Evolutionary conservation across 768 basidiomycete genomes (phyloP), one percentile per base, ranked within the genome.

Genomic region (Mycena galericulata): DNA sequence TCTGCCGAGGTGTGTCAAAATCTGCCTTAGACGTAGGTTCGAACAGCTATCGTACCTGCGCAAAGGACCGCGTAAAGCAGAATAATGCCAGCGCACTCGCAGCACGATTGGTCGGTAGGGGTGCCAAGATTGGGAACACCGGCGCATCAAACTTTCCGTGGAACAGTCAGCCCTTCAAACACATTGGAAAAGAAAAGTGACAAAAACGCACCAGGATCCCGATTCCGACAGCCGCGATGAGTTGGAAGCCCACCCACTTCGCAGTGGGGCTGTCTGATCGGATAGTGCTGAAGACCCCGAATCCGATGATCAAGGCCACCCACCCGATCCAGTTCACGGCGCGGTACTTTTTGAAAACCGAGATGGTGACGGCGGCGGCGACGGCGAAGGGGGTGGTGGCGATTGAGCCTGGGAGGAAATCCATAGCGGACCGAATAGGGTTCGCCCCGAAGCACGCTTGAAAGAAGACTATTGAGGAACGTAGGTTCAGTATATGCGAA

Each of bases 361-460:
- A 67, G 29, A 84, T 75, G 0, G 72, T 55, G 15, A 78, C 63
- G 12, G 85, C 85, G 6, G 67, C 67, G 45, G 83, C 15, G 49
- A 87, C 78, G 1, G 79, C 79, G 30, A 78, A 62, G 1, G 85
- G 84, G 0, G 83, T 81, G 20, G 83, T 73, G 18, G 75, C 60
- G 34, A 84, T 76, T 2, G 78, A 72, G 20, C 69, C 40, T 0
- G 75, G 75, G 40, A 87, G 79, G 10, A 81, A 26, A 40, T 81
- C 75, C 15, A 84, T 75, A 2, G 83, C 83, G 6, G 80, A 79
- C 0, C 73, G 76, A 40, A 83, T 70, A 0, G 86, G 82, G 0
- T 80, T 76, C 8, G 76, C 77, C 17, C 72, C 78, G 64, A 80
- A 79, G 57, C 78, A 79, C 0, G 84, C 84, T 70, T 87, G 86